A percentile compares a stretch with the other conserved stretches of the same genome.
Evolutionary conservation across 2,329 filamentous ascomycete genomes (phyloP).

Genomic region (Monosporascus sp.): DNA sequence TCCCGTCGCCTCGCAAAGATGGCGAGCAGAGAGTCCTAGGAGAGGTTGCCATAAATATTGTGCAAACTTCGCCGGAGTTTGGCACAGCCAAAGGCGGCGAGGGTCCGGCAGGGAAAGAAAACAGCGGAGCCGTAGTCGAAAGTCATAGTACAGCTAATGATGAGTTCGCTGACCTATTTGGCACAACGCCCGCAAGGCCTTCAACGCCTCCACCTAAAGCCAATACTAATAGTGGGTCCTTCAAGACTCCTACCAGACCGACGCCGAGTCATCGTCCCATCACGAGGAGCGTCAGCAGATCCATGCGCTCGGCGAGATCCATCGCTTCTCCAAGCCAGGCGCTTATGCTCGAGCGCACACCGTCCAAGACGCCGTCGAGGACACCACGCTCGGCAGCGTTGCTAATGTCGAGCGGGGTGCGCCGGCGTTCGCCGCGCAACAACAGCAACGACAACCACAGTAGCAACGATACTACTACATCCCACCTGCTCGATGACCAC

Average conservation of each 20-base stretch:
- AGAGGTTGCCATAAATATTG: constrained; percentile 49
- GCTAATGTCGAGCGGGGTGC: constrained; percentile 25
- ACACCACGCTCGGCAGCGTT: constrained; percentile 30
- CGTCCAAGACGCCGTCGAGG: constrained; percentile 36
- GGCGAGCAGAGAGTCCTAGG: constrained; percentile 56
- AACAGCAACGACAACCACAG: not conserved
- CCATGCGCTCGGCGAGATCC: constrained; percentile 42
- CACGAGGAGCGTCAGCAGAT: constrained; percentile 55
- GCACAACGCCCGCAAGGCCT: constrained; percentile 43
- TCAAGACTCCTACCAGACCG: constrained; percentile 60
- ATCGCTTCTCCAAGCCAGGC: constrained; percentile 39
- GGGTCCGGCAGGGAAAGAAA: constrained; percentile 37
- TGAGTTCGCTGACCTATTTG: constrained; percentile 56
- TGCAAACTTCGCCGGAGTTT: constrained; percentile 36
- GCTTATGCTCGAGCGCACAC: constrained; percentile 41
- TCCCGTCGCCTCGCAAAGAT: constrained; percentile 68
- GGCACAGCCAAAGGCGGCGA: constrained; percentile 28
- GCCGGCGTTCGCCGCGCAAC: constrained; percentile 36
- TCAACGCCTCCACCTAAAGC: constrained; percentile 50
- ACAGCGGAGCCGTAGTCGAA: constrained; percentile 28
- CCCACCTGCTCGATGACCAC: constrained; percentile 14
- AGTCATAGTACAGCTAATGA: constrained; percentile 26
- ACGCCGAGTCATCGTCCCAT: constrained; percentile 56
- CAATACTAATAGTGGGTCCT: constrained; percentile 35
- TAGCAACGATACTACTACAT: constrained; percentile 8